Percentiles rank a stretch among this genome's conserved stretches.
Conservation (phyloP, 2,329 filamentous ascomycete species). For the Aaosphaeria pasadenensis region DNA sequence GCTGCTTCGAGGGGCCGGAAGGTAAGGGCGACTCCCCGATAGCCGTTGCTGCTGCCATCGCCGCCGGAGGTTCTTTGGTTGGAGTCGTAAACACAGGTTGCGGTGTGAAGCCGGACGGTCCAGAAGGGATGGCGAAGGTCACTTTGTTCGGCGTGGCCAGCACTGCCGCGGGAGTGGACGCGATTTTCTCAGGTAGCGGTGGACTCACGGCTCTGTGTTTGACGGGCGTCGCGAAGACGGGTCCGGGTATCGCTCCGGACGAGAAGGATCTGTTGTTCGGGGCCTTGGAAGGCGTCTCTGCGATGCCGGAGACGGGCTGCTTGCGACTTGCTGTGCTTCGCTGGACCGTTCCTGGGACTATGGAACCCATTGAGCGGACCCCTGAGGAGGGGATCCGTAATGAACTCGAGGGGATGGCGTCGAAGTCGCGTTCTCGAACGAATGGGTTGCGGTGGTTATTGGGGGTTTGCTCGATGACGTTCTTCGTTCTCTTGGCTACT, state of each 20-base stretch:
- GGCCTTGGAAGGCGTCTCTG: slow-evolving; percentile 44
- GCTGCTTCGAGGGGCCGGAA: not conserved
- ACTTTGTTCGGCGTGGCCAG: slow-evolving; percentile 24
- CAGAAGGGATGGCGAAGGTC: slow-evolving; percentile 4
- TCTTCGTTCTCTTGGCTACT: slow-evolving; percentile 28
- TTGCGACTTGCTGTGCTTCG: slow-evolving; percentile 26
- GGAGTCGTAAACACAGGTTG: slow-evolving; percentile 17
- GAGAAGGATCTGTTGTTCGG: slow-evolving; percentile 28
- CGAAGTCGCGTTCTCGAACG: slow-evolving; percentile 10
- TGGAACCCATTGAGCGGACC: slow-evolving; percentile 22
- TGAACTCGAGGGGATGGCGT: slow-evolving; percentile 22
- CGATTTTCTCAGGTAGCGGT: not conserved
- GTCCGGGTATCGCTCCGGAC: slow-evolving; percentile 20
- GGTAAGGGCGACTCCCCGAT: slow-evolving; percentile 6
- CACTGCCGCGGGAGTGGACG: slow-evolving; percentile 5
- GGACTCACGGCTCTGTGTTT: slow-evolving; percentile 11
- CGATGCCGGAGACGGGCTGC: slow-evolving; percentile 27
- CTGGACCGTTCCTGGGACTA: slow-evolving; percentile 24
- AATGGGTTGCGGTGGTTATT: slow-evolving; percentile 25
- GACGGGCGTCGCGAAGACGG: slow-evolving; percentile 31
- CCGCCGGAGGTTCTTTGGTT: slow-evolving; percentile 8
- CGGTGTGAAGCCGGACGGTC: slow-evolving; percentile 7
- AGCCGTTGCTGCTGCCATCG: not conserved
- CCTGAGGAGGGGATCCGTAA: slow-evolving; percentile 42
- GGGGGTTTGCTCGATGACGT: slow-evolving; percentile 29